Conservation (phyloP, 176 grass and related monocot species). For the Dendrocalamus sinicus region DNA sequence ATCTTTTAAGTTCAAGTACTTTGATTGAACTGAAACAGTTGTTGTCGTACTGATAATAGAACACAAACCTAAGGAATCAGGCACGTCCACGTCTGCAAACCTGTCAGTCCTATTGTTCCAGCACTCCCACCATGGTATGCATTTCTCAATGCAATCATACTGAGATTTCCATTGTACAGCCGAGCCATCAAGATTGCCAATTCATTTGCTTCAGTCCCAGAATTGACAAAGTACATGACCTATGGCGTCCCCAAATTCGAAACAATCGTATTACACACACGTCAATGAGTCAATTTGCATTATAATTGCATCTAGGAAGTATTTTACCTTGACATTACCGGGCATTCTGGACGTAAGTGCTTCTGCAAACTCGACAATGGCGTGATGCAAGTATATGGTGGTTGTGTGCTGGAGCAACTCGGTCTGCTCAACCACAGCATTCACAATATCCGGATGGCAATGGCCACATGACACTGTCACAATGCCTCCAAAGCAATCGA, state of each 20-base stretch:
- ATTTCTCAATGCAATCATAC: constrained; percentile 94
- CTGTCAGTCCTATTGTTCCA: constrained; percentile 83
- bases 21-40: not conserved
- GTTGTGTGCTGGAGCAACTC: constrained; percentile 94
- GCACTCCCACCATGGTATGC: constrained; percentile 95
- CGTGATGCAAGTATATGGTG: constrained; percentile 92
- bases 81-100: constrained; percentile 93
- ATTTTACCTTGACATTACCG: constrained; percentile 85
- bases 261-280: not conserved
- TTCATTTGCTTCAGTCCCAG: constrained; percentile 98
- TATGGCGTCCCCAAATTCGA: constrained; percentile 39
- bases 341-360: constrained; percentile 93
- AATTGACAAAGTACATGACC: constrained; percentile 97
- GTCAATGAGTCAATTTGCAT: not conserved
- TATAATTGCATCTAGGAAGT: not conserved
- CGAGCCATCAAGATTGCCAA: constrained; percentile 94
- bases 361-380: constrained; percentile 92
- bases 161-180: constrained; percentile 84
- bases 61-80: constrained; percentile 84
- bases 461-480: constrained; percentile 98
- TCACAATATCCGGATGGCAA: constrained; percentile 86
- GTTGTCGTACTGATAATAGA: not conserved
- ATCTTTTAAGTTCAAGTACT: not conserved
- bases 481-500: constrained; percentile 90
- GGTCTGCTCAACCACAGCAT: constrained; percentile 89